Evolutionary conservation across 208 protist species (phyloP).

Genomic region (Naegleria fowleri): DNA sequence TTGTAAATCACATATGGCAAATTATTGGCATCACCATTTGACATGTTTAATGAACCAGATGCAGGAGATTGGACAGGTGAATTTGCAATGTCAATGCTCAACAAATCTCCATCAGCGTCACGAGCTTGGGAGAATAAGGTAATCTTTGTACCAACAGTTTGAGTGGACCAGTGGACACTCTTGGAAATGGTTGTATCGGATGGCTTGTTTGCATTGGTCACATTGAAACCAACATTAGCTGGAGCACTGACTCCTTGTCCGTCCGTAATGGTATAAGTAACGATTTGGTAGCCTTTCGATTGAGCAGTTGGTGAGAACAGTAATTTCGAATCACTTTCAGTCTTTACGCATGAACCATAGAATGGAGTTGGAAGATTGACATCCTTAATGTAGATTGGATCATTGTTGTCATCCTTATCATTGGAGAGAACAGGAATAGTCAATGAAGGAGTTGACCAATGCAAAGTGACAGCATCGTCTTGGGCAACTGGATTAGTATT

Average conservation of each 20-base stretch:
- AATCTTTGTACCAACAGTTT: neutral
- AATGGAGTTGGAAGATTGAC: neutral
- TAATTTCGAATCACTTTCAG: neutral
- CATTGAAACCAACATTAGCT: neutral
- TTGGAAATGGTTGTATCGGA: neutral
- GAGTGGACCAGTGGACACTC: neutral
- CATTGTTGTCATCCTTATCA: neutral
- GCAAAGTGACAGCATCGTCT: neutral
- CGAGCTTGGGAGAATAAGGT: neutral
- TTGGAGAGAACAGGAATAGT: neutral
- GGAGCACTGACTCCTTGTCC: neutral
- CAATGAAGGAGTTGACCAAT: neutral
- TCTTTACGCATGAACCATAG: neutral
- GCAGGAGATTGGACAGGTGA: neutral
- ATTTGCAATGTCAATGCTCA: neutral
- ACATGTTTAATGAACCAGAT: neutral
- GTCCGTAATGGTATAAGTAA: neutral
- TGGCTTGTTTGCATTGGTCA: neutral
- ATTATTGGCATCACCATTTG: neutral
- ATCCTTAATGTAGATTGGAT: neutral
- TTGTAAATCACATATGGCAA: neutral
- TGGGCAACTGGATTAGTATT: neutral
- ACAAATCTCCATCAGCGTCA: neutral
- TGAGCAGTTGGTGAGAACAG: neutral
- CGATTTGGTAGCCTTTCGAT: neutral